Conservation (phyloP, 768 basidiomycete genomes). For the Leccinum variicolor region DNA sequence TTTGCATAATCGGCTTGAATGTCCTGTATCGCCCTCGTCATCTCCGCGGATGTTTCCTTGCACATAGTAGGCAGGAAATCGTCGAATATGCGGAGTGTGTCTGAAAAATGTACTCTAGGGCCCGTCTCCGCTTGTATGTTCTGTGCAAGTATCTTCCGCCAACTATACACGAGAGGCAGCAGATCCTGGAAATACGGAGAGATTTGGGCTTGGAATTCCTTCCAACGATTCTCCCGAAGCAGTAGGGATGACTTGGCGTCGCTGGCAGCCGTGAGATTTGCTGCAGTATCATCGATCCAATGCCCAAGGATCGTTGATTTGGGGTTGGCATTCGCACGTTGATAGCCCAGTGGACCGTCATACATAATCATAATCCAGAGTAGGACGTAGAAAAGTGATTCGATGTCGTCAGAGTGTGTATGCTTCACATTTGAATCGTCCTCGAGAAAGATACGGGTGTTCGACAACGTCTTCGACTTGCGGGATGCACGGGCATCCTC, state of each 20-base stretch:
- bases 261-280: not conserved
- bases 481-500: not conserved
- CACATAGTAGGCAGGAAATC: not conserved
- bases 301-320: not conserved
- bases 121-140: no score
- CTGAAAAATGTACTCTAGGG: not conserved
- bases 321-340: not conserved
- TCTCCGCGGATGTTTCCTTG: not conserved
- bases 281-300: not conserved
- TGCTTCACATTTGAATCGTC: not conserved
- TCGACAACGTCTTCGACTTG: not conserved
- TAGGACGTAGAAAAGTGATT: not conserved
- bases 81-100: not conserved
- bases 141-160: not conserved
- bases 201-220: not conserved
- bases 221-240: not conserved
- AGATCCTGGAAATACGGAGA: not conserved
- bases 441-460: not conserved
- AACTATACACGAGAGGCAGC: not conserved
- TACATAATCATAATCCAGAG: not conserved
- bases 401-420: not conserved
- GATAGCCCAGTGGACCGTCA: not conserved
- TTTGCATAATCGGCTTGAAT: not conserved
- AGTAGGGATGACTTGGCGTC: not conserved
- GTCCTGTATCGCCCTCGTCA: not conserved